phyloP scores from a whole-genome alignment of 108 stramenopile species.

The Pelagomonas calceolata region DNA sequence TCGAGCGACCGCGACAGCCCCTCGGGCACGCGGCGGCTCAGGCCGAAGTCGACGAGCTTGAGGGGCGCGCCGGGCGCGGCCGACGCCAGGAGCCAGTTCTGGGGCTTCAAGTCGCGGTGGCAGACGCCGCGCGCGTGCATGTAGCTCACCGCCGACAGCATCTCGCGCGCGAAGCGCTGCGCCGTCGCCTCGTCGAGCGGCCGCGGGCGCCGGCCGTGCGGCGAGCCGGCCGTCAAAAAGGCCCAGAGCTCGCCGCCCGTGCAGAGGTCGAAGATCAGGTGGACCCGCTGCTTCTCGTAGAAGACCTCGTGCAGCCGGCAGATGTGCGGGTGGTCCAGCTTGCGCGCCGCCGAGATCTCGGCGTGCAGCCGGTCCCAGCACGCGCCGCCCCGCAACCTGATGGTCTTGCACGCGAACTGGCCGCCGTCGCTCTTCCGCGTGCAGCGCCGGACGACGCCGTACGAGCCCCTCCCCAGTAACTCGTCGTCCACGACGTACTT shows the following conservation, averaged over 20 bases:
- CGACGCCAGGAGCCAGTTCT: background rate
- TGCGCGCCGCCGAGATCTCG: background rate
- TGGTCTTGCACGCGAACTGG: background rate
- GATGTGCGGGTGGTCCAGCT: constrained; percentile 12
- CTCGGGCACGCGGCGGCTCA: background rate
- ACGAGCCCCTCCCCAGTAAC: background rate
- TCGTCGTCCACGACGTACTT: background rate
- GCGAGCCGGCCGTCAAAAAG: background rate
- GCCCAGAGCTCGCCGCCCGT: constrained; percentile 14
- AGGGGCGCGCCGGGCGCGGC: background rate
- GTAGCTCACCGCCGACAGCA: background rate
- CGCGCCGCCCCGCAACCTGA: background rate
- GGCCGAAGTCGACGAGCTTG: background rate
- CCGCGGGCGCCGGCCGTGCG: background rate
- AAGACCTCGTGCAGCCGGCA: constrained; percentile 5
- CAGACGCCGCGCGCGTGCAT: background rate
- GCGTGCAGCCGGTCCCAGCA: background rate
- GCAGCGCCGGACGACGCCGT: background rate
- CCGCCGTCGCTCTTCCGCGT: background rate
- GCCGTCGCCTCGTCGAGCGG: background rate
- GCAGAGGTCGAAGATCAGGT: constrained; percentile 16
- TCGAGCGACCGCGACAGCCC: background rate
- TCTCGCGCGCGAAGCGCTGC: background rate
- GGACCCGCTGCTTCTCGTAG: background rate
- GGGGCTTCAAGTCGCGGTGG: background rate